Base-by-base conservation (phyloP, 2,329 filamentous ascomycete species). In the Dactylella cylindrospora region DNA sequence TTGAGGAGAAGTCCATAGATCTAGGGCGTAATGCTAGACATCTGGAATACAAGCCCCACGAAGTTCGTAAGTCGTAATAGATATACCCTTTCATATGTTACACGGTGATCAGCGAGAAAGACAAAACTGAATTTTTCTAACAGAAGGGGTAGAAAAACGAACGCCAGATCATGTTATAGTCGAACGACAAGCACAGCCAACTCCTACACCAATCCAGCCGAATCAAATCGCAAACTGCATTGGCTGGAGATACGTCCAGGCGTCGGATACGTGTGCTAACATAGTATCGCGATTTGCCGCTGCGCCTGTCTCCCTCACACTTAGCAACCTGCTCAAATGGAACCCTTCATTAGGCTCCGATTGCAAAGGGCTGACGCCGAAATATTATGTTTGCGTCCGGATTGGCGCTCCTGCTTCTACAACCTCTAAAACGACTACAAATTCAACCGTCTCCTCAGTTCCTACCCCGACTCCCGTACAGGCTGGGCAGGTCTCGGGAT, bases 271-370 rank as follows among this genome's bases (percentile, higher is more conserved):
- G 15, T 52, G 47, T 25, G 20, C 13, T 10, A 33, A 31, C n/a
- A 39, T 52, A 8, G n/a, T 52, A 2, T 15, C 28, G 0, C n/a
- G 29, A 19, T 43, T 35, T 33, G 13, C 41, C 20, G n/a, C 41
- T 5, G 40, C 43, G 12, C 41, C 41, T 5, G 43, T 39, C 10
- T 40, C 23, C 22, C 35, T 55, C 7, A 55, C 41, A 13, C 46
- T 40, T 33, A 13, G n/a, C 3, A 54, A 54, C 35, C 17, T 47
- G 15, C 20, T 55, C 5, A 45, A 45, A 25, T 55, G 51, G 51
- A 55, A 55, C 23, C 51, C 41, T 9, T 26, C 41, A 3, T 23
- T 55, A 8, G 17, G 20, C 12, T 26, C n/a, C 19, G 19, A 35
- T 12, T 55, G 51, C 17, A 45, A 17, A 5, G 43, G 43, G 12